Conservation (phyloP, 2,329 filamentous ascomycete genomes). For the Ascochyta pisi region DNA sequence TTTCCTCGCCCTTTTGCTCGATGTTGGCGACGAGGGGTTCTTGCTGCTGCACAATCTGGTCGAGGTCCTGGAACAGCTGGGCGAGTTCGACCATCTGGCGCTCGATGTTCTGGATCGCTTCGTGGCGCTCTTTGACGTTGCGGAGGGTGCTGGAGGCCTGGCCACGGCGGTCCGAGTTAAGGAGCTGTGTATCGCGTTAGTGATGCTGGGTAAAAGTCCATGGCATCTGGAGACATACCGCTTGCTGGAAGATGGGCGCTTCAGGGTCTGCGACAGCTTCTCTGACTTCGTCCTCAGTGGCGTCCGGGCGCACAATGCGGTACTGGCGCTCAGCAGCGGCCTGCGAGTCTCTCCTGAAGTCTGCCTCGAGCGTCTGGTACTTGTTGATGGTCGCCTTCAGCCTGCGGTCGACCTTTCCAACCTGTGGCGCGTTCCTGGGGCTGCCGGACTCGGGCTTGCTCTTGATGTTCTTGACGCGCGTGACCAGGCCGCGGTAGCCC, state of each 20-base stretch:
- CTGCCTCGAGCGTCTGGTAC: constrained; percentile 81
- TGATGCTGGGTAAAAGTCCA: background rate
- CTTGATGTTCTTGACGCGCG: constrained; percentile 83
- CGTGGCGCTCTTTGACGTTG: constrained; percentile 83
- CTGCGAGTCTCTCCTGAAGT: constrained; percentile 79
- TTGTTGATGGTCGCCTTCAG: constrained; percentile 81
- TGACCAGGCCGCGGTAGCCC: constrained; percentile 78
- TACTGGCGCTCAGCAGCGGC: constrained; percentile 90
- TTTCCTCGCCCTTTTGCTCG: constrained; percentile 85
- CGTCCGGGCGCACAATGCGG: constrained; percentile 84
- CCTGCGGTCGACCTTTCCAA: constrained; percentile 79
- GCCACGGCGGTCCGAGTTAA: constrained; percentile 80
- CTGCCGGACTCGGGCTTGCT: constrained; percentile 76
- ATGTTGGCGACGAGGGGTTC: constrained; percentile 81
- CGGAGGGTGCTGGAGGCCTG: constrained; percentile 80
- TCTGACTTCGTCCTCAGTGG: constrained; percentile 77
- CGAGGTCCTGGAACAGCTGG: constrained; percentile 88
- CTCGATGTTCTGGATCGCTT: constrained; percentile 90
- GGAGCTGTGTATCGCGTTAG: constrained; percentile 58
- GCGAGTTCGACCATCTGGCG: constrained; percentile 85
- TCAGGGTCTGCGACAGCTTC: constrained; percentile 77
- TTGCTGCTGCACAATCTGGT: constrained; percentile 84
- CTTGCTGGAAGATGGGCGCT: constrained; percentile 86
- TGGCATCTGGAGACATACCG: constrained; percentile 52
- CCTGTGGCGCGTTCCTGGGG: constrained; percentile 77